phyloP scores from a whole-genome alignment of 495 filamentous ascomycete genomes.

The Patellaria atrata region DNA sequence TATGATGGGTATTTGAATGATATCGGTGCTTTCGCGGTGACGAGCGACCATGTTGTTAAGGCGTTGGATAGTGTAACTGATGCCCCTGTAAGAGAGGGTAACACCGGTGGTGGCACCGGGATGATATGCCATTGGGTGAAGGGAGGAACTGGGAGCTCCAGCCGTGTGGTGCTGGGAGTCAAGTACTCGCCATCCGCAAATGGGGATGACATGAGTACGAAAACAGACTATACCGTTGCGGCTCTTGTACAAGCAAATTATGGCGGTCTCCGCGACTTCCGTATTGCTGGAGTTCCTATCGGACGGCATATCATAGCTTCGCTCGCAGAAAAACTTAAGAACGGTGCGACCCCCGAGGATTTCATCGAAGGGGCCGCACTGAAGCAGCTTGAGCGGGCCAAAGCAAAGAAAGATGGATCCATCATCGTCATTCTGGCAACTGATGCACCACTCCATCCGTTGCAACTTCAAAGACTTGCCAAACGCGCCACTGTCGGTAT shows the following conservation, averaged over 20 bases:
- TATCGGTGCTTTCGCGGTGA: slow-evolving; percentile 30
- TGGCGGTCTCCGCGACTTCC: slow-evolving; percentile 30
- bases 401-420: slow-evolving; percentile 35
- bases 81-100: slow-evolving; percentile 34
- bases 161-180: slow-evolving; percentile 28
- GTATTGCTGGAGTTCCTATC: slow-evolving; percentile 36
- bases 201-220: slow-evolving; percentile 19
- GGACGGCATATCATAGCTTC: slow-evolving; percentile 32
- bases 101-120: slow-evolving; percentile 38
- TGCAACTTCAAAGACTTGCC: slow-evolving; percentile 38
- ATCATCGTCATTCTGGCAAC: slow-evolving; percentile 40
- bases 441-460: slow-evolving; percentile 35
- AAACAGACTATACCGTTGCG: slow-evolving; percentile 33
- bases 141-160: slow-evolving; percentile 37
- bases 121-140: slow-evolving; percentile 40
- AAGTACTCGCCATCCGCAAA: too few species aligned
- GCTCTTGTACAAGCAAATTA: slow-evolving; percentile 41
- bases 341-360: slow-evolving; percentile 15
- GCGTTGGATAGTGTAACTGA: slow-evolving; percentile 30
- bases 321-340: slow-evolving; percentile 23
- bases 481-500: slow-evolving; percentile 38
- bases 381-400: slow-evolving; percentile 15
- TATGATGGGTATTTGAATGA: slow-evolving; percentile 38
- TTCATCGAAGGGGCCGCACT: slow-evolving; percentile 7
- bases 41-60: slow-evolving; percentile 29